Base-by-base conservation (phyloP, 345 rosid genomes). In the Melastoma malabathricum region DNA sequence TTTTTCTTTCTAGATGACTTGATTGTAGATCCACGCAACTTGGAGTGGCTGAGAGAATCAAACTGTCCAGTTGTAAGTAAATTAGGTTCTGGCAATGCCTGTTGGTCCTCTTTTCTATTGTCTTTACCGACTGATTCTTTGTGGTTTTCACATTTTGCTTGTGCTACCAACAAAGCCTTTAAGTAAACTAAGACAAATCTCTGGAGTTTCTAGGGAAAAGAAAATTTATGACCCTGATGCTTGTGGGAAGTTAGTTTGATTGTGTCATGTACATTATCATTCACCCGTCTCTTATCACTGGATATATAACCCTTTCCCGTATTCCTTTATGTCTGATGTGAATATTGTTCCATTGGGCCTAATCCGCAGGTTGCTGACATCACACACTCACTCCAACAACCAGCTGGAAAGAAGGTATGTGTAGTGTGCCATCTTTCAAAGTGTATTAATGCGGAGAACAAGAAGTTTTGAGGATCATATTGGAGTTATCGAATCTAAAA, bases 21-120 rank as follows among this genome's bases (percentile, higher is more conserved):
- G 74, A 77, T 86, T 59, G 94, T 86, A 22, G 98, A 90, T 71
- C 96, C 98, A 39, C 81, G 96, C 48, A 87, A 87, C 62, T 71
- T 92, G 5, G 98, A 92, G 67, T 87, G 96, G 98, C 66, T 92
- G 76, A 80, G 98, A 66, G 93, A 92, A 71, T 82, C 93, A 18
- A 81, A 77, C 66, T 92, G 98, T 58, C 98, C 98, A 56, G 86
- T 92, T 59, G 96, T 87, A 77, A 75, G 98, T 55, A 17, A 16
- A 46, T 22, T 6, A 29, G 43, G 56, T 53, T 53, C 13, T 41
- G 17, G 19, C 9, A 34, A 29, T 51, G 54, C 14, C 15, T 18
- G 16, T 51, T 23, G 43, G 19, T 51, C 43, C 43, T 15, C 50
- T 47, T 47, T 47, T 47, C 50, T n/a, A n/a, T n/a, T 17, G 23